These are phyloP conservation scores for Saccharomycopsis lassenensis DNA, from an alignment of 805 yeast species.

Conservation along the genomic window DNA sequence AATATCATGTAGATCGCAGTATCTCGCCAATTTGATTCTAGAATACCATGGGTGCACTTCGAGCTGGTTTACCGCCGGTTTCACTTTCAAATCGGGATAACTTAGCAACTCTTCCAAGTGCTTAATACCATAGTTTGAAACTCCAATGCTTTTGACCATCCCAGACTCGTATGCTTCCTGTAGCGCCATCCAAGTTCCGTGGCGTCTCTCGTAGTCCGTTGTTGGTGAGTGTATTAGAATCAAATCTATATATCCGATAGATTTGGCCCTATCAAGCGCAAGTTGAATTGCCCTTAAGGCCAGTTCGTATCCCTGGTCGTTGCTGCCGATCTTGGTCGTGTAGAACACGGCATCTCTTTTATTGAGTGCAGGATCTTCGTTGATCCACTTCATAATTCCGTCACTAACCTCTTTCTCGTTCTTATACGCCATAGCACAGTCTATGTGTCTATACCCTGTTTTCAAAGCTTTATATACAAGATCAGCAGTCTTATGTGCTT, in stretches of 20 bases:
- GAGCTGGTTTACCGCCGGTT: conserved; percentile 46
- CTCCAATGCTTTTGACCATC: conserved; percentile 56
- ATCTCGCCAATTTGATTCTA: conserved; percentile 32
- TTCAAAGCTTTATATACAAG: conserved; percentile 36
- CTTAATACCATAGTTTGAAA: conserved; percentile 58
- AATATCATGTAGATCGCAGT: conserved; percentile 34
- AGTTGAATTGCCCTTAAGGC: conserved; percentile 65
- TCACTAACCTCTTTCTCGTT: conserved; percentile 47
- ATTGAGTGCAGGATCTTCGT: conserved; percentile 22
- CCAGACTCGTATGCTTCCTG: conserved; percentile 74
- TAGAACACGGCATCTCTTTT: conserved; percentile 43
- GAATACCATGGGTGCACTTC: conserved; percentile 41
- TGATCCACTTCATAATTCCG: conserved; percentile 35
- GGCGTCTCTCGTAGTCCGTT: conserved; percentile 32
- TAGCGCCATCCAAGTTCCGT: conserved; percentile 60
- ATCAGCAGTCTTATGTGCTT: conserved; percentile 22
- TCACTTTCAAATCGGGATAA: conserved; percentile 37
- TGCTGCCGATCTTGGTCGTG: conserved; percentile 53
- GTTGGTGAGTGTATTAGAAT: conserved; percentile 56
- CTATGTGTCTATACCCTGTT: conserved; percentile 52
- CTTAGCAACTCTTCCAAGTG: conserved; percentile 49
- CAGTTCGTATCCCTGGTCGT: conserved; percentile 38
- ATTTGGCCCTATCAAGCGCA: conserved; percentile 26
- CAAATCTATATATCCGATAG: conserved; percentile 54
- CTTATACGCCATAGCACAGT: conserved; percentile 44